Evolutionary conservation across 108 stramenopile genomes (phyloP), one percentile per base, ranked within the genome.

Genomic region (Skeletonema potamos): DNA sequence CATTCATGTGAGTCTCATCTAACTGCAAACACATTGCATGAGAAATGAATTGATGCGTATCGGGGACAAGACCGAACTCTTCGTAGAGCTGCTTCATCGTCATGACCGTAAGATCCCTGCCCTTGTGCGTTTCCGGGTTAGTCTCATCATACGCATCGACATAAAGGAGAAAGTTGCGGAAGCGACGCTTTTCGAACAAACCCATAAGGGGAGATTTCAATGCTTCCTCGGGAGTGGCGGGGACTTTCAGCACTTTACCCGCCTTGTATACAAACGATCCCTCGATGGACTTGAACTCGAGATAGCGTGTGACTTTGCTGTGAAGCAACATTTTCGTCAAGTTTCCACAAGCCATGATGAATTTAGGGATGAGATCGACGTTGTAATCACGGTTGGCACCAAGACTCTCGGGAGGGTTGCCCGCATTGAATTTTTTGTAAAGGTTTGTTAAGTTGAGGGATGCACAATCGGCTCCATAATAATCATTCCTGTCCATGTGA

Each of bases 261-360:
- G 75, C 84, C 77, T 97, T 96, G 89, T 95, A 94, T 27, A 99
- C 99, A 76, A 92, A 99, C 46, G 96, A 96, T 65, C 98, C 97
- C 60, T 94, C 89, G 58, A 99, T 92, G 30, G 82, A 83, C 81
- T 97, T 97, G 87, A 99, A 99, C 55, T 99, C 98, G 60, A 99
- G 78, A 85, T 99, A 99, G 20, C 93, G 86, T 27, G 95, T 97
- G 44, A 99, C 98, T 82, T 97, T 97, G 66, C 97, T 96, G 87
- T 97, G 96, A 54, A 98, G 85, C 60, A 99, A 83, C 93, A 99
- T 98, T 82, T 99, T 97, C 41, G 98, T 98, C 26, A 99, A 88
- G 64, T 97, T 97, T 27, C 99, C 99, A 70, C 94, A 95, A 10
- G 99, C 98, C 98, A 99, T 99, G 82, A 99, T 97, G 83, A 99